Conservation (phyloP, 345 rosid genomes). For the Streptanthus diversifolius region DNA sequence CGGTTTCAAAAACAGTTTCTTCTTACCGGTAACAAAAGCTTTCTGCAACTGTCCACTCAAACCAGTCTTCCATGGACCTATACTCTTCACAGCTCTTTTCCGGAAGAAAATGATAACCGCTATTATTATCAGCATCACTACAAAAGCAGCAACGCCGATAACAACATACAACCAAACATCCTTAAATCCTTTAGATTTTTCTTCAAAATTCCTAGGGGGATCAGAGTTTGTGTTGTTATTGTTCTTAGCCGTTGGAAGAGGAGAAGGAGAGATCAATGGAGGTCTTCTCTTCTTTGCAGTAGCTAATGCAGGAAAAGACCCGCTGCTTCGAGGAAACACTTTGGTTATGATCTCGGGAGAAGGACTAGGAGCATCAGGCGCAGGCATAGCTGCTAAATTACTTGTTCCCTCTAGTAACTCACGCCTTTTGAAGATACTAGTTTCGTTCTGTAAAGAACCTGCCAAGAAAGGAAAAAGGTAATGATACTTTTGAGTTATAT, state of each 20-base stretch:
- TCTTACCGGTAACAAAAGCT: conserved; percentile 78
- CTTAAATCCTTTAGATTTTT: conserved; percentile 30
- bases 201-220: conserved; percentile 8
- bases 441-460: conserved; percentile 29
- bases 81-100: conserved; percentile 50
- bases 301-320: conserved; percentile 75
- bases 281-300: conserved; percentile 39
- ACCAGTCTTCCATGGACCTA: conserved; percentile 95
- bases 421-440: conserved; percentile 47
- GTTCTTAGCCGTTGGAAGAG: conserved; percentile 21
- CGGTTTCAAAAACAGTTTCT: background rate
- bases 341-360: conserved; percentile 40
- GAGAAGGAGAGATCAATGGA: conserved; percentile 11
- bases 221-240: conserved; percentile 9
- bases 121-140: conserved; percentile 33
- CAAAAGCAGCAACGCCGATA: conserved; percentile 37
- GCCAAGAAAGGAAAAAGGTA: background rate
- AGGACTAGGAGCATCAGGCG: conserved; percentile 29
- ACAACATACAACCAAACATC: conserved; percentile 52
- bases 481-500: background rate
- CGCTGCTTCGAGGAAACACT: conserved; percentile 70
- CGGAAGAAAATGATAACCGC: conserved; percentile 40
- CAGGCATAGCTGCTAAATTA: conserved; percentile 59
- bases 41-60: conserved; percentile 92
- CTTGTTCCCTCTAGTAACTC: conserved; percentile 59